Percentiles rank a stretch among this genome's conserved stretches.
Evolutionary conservation across 192 early-diverging fungal genomes (phyloP).

Genomic region (Diversispora epigaea): DNA sequence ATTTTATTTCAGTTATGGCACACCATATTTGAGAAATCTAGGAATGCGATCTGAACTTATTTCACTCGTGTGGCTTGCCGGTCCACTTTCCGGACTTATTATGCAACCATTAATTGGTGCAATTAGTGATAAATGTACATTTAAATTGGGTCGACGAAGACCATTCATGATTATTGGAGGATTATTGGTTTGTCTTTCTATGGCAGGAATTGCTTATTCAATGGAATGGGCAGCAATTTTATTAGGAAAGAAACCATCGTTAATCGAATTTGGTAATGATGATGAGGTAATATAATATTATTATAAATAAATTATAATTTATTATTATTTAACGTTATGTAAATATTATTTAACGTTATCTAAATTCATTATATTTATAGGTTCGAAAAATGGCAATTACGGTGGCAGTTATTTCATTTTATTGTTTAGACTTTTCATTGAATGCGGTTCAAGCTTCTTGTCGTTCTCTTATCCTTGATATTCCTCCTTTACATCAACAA

Average conservation of each 20-base stretch:
- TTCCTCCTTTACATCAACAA: slow-evolving; percentile 76
- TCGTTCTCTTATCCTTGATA: slow-evolving; percentile 86
- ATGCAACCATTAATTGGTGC: slow-evolving; percentile 80
- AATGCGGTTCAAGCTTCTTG: slow-evolving; percentile 84
- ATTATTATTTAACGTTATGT: slow-evolving; percentile 1
- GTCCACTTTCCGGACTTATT: slow-evolving; percentile 70
- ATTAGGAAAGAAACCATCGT: slow-evolving; percentile 1
- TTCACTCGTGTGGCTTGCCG: slow-evolving; percentile 79
- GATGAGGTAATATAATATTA: slow-evolving; percentile 17
- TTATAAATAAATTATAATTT: slow-evolving; percentile 1
- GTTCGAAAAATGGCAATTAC: slow-evolving; percentile 54
- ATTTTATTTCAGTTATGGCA: slow-evolving; percentile 60
- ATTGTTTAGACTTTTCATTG: slow-evolving; percentile 89
- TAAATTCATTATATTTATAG: slow-evolving; percentile 27
- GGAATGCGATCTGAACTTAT: slow-evolving; percentile 63
- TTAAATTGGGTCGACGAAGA: slow-evolving; percentile 72
- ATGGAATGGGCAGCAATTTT: slow-evolving; percentile 54
- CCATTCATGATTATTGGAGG: slow-evolving; percentile 81
- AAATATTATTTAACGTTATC: neutral
- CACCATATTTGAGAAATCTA: slow-evolving; percentile 67
- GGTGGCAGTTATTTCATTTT: slow-evolving; percentile 81
- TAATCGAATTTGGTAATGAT: neutral
- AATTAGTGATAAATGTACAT: slow-evolving; percentile 75
- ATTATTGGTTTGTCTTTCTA: slow-evolving; percentile 60
- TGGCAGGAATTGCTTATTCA: slow-evolving; percentile 73